These are phyloP conservation scores for Mycena maculata DNA, from an alignment of 768 basidiomycete species.

Conservation along the genomic window DNA sequence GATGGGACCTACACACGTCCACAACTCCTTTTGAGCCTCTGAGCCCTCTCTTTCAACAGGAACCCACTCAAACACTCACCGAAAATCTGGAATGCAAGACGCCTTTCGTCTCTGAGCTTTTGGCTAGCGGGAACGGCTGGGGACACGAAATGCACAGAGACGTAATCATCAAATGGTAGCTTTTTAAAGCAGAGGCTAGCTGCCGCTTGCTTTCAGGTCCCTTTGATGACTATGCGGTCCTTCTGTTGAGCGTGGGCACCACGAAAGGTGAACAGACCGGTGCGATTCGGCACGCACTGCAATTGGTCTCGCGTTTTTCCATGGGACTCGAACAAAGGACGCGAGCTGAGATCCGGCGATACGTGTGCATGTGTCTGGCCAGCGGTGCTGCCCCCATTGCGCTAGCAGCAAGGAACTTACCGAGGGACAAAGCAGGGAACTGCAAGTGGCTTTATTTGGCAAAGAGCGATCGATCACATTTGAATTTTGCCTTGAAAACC, in stretches of 20 bases:
- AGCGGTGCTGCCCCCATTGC: background rate
- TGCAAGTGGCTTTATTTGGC: conserved; percentile 2
- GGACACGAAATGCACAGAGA: conserved; percentile 7
- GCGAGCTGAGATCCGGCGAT: conserved; percentile 7
- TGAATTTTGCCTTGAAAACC: background rate
- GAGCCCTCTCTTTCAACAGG: background rate
- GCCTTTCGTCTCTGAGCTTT: background rate
- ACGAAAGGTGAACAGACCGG: conserved; percentile 12
- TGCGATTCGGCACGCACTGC: background rate
- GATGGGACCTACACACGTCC: conserved; percentile 5
- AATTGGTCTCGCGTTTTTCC: background rate
- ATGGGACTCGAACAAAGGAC: conserved; percentile 13
- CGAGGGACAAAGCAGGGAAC: conserved; percentile 21
- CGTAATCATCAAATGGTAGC: background rate
- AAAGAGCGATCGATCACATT: conserved; percentile 19
- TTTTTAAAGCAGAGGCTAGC: background rate
- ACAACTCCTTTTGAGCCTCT: conserved; percentile 11
- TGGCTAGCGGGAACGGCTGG: background rate
- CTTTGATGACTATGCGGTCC: background rate
- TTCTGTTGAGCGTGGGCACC: background rate
- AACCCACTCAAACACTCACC: background rate
- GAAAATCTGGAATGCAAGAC: background rate
- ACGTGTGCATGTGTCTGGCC: background rate
- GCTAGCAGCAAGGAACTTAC: conserved; percentile 16
- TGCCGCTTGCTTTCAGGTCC: conserved; percentile 7